phyloP scores from a whole-genome alignment of 2,329 filamentous ascomycete species.

The Cephalotrichum gorgonifer region DNA sequence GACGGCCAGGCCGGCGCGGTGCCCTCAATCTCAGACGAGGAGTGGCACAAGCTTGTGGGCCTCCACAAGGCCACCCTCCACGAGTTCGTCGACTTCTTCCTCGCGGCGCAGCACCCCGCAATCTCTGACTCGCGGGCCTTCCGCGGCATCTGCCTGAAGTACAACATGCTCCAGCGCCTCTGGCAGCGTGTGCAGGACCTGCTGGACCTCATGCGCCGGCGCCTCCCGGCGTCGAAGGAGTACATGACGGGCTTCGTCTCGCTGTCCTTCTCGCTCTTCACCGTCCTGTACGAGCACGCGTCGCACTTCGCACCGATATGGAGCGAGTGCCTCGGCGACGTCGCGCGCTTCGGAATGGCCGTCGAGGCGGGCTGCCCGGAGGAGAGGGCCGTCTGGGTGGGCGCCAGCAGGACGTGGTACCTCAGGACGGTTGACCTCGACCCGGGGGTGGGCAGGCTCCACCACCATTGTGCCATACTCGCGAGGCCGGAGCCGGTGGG shows the following conservation, averaged over 20 bases:
- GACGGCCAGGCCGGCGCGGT: too few relatives aligned
- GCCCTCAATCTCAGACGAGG: slow-evolving; percentile 54
- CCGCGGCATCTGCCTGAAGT: slow-evolving; percentile 62
- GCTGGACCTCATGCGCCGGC: slow-evolving; percentile 63
- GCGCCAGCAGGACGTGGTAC: slow-evolving; percentile 75
- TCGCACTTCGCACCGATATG: slow-evolving; percentile 76
- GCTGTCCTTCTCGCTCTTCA: slow-evolving; percentile 85
- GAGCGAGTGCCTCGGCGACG: slow-evolving; percentile 85
- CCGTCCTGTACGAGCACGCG: slow-evolving; percentile 75
- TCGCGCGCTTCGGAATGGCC: slow-evolving; percentile 77
- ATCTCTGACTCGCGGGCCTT: slow-evolving; percentile 51
- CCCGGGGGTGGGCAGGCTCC: slow-evolving; percentile 66
- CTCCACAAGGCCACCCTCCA: slow-evolving; percentile 72
- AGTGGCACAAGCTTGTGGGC: slow-evolving; percentile 76
- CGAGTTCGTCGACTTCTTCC: slow-evolving; percentile 77
- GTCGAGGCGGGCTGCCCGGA: slow-evolving; percentile 73
- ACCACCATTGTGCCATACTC: slow-evolving; percentile 79
- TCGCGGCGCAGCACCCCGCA: slow-evolving; percentile 77
- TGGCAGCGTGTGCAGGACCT: slow-evolving; percentile 90
- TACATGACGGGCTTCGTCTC: slow-evolving; percentile 91
- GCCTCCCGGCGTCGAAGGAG: slow-evolving; percentile 66
- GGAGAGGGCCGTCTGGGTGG: slow-evolving; percentile 72
- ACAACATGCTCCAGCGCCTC: slow-evolving; percentile 86
- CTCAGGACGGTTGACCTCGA: slow-evolving; percentile 67
- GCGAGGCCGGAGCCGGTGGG: slow-evolving; percentile 58